Evolutionary conservation across 306 rosid genomes (phyloP).

Genomic region (Arachis stenosperma): DNA sequence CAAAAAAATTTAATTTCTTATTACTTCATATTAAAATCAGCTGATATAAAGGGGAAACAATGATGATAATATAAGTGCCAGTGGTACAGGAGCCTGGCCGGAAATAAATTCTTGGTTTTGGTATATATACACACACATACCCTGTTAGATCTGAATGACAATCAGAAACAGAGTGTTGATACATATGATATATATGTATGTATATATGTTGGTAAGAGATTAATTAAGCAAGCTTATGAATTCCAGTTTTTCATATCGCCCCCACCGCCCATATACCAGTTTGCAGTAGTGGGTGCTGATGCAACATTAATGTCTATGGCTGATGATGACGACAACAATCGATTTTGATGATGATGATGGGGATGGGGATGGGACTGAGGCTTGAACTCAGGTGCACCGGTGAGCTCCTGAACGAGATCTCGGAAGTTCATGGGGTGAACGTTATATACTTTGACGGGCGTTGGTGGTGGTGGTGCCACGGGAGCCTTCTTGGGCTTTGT

Average conservation of each 20-base stretch:
- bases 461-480: slow-evolving; percentile 60
- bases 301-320: slow-evolving; percentile 1
- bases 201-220: too few relatives aligned
- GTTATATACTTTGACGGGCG: slow-evolving; percentile 60
- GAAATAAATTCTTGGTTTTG: too few relatives aligned
- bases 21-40: too few relatives aligned
- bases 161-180: too few relatives aligned
- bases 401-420: slow-evolving; percentile 74
- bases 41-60: too few relatives aligned
- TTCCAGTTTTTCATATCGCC: slow-evolving; percentile 19
- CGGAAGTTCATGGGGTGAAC: slow-evolving; percentile 81
- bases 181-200: too few relatives aligned
- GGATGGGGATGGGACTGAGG: slow-evolving; percentile 16
- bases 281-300: slow-evolving; percentile 5
- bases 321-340: neutral
- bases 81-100: too few relatives aligned
- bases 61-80: too few relatives aligned
- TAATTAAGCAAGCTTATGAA: too few relatives aligned
- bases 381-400: slow-evolving; percentile 63
- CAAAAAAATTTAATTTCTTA: too few relatives aligned
- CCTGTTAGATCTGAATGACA: too few relatives aligned
- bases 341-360: neutral
- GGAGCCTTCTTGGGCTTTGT: slow-evolving; percentile 65
- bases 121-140: too few relatives aligned
- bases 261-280: slow-evolving; percentile 38